Evolutionary conservation across 1,284 basidiomycete species (phyloP).

Genomic region (Ceratobasidium sp.): DNA sequence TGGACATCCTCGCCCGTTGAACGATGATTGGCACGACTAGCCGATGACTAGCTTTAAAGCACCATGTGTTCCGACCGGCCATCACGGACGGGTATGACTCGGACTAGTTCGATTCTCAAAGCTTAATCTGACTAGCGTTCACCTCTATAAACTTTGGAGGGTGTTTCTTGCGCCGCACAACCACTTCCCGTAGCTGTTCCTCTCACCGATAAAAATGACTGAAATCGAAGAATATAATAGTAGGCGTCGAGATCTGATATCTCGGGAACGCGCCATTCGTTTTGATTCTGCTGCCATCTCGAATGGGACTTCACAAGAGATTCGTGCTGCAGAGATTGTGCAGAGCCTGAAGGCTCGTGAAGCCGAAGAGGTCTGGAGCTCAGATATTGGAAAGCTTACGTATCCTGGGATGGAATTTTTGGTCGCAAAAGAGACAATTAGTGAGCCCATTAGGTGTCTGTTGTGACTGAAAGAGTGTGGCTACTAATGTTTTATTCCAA

Average conservation of each 20-base stretch:
- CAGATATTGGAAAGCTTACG: conserved; percentile 65
- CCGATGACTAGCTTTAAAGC: neutral
- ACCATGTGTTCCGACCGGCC: conserved; percentile 50
- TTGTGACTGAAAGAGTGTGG: no score
- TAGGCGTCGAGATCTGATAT: conserved; percentile 64
- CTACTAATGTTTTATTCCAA: no score
- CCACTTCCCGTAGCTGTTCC: no score
- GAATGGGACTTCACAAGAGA: conserved; percentile 55
- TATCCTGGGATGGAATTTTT: conserved; percentile 84
- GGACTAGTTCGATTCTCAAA: conserved; percentile 59
- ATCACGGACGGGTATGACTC: conserved; percentile 74
- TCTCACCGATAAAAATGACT: neutral
- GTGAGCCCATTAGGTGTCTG: conserved; percentile 19
- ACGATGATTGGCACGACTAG: neutral
- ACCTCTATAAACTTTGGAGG: no score
- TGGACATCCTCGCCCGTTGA: neutral
- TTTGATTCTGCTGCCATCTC: conserved; percentile 55
- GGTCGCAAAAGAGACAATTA: conserved; percentile 61
- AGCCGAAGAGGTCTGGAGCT: conserved; percentile 68
- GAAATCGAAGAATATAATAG: neutral
- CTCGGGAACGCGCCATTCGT: conserved; percentile 64
- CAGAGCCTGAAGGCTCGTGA: conserved; percentile 67
- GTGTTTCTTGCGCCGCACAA: no score
- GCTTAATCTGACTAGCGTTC: no score
- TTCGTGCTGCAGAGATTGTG: conserved; percentile 67